A percentile compares a stretch with the other conserved stretches of the same genome.
Conservation (phyloP, 2,329 filamentous ascomycete species). For the Berkeleyomyces rouxiae region DNA sequence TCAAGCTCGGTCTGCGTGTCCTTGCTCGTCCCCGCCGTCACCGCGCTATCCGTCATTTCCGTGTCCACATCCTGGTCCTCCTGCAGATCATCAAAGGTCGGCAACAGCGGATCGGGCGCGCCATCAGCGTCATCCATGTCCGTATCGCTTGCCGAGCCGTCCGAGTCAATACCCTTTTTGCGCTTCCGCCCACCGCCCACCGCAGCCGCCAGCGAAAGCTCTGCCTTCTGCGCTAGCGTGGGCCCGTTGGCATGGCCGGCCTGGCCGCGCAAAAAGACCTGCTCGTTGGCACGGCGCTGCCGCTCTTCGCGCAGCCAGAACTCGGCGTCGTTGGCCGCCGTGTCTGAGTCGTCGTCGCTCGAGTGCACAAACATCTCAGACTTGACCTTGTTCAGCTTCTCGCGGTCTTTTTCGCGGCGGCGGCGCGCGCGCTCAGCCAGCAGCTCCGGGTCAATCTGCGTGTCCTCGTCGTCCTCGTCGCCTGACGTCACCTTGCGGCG, state of each 20-base stretch:
- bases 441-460: conserved; percentile 40
- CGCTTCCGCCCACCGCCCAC: background rate
- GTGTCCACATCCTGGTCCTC: background rate
- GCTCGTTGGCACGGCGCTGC: conserved; percentile 15
- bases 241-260: background rate
- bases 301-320: conserved; percentile 68
- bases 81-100: conserved; percentile 3
- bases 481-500: conserved; percentile 30
- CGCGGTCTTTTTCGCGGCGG: conserved; percentile 51
- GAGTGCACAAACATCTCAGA: conserved; percentile 65
- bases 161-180: conserved; percentile 6
- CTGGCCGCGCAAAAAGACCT: conserved; percentile 7
- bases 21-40: background rate
- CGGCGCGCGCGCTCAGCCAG: conserved; percentile 46
- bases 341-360: conserved; percentile 80
- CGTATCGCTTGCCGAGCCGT: conserved; percentile 4
- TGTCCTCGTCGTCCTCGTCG: conserved; percentile 24
- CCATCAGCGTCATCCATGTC: background rate
- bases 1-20: background rate
- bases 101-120: conserved; percentile 1
- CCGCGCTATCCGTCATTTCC: background rate
- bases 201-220: background rate
- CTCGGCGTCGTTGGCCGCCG: conserved; percentile 46
- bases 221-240: background rate
- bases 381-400: conserved; percentile 67